Percentiles rank a stretch among this genome's conserved stretches.
Evolutionary conservation across 2,329 filamentous ascomycete genomes (phyloP).

Genomic region (Colletotrichum sp.): DNA sequence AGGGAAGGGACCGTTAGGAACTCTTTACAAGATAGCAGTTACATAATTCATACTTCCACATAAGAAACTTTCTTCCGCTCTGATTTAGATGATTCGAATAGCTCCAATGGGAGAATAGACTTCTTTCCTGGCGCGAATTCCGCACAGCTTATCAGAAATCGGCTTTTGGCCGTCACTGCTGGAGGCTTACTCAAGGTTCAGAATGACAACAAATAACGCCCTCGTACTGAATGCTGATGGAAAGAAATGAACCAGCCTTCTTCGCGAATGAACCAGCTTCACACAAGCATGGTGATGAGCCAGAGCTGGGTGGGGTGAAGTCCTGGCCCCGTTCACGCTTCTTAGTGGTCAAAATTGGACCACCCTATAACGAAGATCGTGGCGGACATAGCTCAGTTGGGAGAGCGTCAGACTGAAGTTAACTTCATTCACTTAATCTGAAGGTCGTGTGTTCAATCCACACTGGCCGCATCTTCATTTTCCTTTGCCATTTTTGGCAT

Average conservation of each 20-base stretch:
- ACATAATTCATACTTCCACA: neutral
- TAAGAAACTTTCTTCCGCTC: neutral
- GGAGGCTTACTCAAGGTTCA: neutral
- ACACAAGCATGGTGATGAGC: neutral
- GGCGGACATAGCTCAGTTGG: constrained; percentile 22
- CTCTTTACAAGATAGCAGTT: neutral
- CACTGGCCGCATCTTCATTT: constrained; percentile 13
- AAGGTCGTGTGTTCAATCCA: neutral
- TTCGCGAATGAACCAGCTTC: neutral
- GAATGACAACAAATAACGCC: neutral
- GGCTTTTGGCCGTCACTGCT: neutral
- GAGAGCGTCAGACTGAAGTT: constrained; percentile 22
- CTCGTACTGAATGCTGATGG: neutral
- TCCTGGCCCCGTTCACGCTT: neutral
- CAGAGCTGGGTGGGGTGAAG: neutral
- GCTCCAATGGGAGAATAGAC: neutral
- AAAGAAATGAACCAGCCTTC: neutral
- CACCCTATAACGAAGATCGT: neutral
- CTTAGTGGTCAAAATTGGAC: neutral
- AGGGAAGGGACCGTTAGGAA: neutral
- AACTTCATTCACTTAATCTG: constrained; percentile 20
- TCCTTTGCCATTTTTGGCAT: neutral
- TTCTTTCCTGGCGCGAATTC: neutral
- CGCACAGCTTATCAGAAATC: neutral
- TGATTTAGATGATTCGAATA: neutral